Conservation (phyloP, 139 green algal genomes). For the Chlamydomonas schloesseri region DNA sequence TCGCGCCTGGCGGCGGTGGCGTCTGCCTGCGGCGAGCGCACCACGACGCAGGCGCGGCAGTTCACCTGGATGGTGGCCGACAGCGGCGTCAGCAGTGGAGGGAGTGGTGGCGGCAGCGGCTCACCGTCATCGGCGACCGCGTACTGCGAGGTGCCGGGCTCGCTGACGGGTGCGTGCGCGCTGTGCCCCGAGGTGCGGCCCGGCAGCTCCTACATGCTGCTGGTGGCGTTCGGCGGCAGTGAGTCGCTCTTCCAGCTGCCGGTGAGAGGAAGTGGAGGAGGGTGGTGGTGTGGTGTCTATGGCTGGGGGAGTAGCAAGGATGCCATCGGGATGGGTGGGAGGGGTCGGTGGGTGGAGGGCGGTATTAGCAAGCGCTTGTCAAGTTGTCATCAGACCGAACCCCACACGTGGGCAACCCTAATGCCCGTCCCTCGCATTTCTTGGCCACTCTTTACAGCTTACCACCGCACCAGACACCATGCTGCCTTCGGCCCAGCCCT, state of each 20-base stretch:
- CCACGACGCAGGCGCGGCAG: background rate
- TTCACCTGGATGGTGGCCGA: slow-evolving; percentile 18
- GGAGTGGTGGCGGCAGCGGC: background rate
- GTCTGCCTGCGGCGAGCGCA: slow-evolving; percentile 38
- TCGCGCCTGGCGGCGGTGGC: background rate
- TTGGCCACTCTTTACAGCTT: background rate
- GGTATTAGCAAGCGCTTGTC: too few species aligned
- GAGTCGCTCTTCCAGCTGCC: background rate
- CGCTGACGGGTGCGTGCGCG: slow-evolving; percentile 17
- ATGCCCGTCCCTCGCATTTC: too few species aligned
- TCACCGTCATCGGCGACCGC: background rate
- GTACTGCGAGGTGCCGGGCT: background rate
- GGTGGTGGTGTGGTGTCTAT: background rate
- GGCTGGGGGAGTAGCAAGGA: too few species aligned
- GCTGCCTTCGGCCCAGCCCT: background rate
- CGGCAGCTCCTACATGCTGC: slow-evolving; percentile 12
- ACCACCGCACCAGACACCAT: background rate
- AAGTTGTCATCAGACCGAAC: too few species aligned
- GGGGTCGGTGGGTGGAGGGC: too few species aligned
- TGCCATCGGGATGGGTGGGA: too few species aligned
- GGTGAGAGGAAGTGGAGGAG: background rate
- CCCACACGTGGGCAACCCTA: too few species aligned
- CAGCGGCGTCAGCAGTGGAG: slow-evolving; percentile 3
- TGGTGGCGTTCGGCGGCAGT: slow-evolving; percentile 26
- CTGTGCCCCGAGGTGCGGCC: slow-evolving; percentile 45